Percentiles rank a stretch among this genome's conserved stretches.
These are phyloP conservation scores for Hyaloscypha finlandica DNA, from an alignment of 495 filamentous ascomycete species.

Conservation along the genomic window DNA sequence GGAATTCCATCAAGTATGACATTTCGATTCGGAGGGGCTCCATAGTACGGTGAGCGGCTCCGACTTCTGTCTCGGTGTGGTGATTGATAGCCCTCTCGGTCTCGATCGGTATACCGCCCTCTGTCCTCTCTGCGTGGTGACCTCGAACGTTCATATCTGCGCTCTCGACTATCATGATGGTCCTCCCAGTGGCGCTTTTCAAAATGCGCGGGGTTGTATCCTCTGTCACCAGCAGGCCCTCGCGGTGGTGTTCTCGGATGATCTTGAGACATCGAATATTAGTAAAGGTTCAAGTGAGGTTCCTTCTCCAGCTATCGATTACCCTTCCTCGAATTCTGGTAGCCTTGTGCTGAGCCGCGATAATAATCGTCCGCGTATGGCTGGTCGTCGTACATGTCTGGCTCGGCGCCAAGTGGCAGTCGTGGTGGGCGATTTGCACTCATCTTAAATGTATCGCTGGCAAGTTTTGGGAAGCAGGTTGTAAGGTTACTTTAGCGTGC, in stretches of 20 bases:
- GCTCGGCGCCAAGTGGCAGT: constrained; percentile 9
- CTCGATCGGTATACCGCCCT: constrained; percentile 53
- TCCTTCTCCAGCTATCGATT: constrained; percentile 33
- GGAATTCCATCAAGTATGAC: constrained; percentile 63
- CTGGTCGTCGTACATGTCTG: constrained; percentile 34
- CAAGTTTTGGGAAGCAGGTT: not conserved
- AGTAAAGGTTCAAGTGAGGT: constrained; percentile 30
- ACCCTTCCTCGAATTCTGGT: constrained; percentile 34
- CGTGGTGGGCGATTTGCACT: constrained; percentile 8
- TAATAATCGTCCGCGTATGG: constrained; percentile 22
- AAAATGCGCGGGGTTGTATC: constrained; percentile 40
- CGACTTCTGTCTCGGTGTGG: constrained; percentile 45
- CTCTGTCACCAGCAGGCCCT: constrained; percentile 42
- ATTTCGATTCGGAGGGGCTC: constrained; percentile 46
- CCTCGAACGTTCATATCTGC: constrained; percentile 35
- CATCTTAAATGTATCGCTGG: constrained; percentile 5
- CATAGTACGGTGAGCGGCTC: constrained; percentile 47
- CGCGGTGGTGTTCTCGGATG: constrained; percentile 42
- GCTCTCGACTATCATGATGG: constrained; percentile 29
- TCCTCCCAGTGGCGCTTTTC: constrained; percentile 20
- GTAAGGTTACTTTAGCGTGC: no score
- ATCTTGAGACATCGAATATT: constrained; percentile 41
- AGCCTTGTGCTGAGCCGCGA: constrained; percentile 17
- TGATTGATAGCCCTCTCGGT: constrained; percentile 57
- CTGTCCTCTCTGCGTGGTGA: constrained; percentile 34